Conservation (phyloP, 1,284 basidiomycete genomes). For the Austroboletus niveus region DNA sequence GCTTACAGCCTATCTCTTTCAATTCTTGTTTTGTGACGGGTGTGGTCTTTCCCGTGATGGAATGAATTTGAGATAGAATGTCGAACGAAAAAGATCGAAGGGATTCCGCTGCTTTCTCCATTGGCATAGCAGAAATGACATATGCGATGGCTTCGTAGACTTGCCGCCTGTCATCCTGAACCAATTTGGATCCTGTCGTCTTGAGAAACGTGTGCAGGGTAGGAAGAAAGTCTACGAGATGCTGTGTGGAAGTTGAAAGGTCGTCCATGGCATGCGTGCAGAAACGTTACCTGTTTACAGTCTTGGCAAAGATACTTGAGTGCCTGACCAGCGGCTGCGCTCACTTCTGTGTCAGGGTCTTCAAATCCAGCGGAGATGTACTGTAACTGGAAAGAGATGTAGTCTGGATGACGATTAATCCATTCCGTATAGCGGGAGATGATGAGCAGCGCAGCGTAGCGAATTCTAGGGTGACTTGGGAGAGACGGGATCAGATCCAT, state of each 20-base stretch:
- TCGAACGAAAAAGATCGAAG: slow-evolving; percentile 83
- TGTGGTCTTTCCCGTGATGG: slow-evolving; percentile 48
- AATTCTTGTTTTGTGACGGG: slow-evolving; percentile 63
- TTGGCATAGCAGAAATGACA: slow-evolving; percentile 91
- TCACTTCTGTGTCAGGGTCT: slow-evolving; percentile 76
- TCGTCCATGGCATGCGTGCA: neutral
- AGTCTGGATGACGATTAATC: slow-evolving; percentile 88
- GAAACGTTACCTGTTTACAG: slow-evolving; percentile 69
- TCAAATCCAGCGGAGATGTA: slow-evolving; percentile 95
- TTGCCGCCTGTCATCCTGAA: slow-evolving; percentile 86
- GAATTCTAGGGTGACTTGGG: slow-evolving; percentile 88
- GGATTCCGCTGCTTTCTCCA: slow-evolving; percentile 80
- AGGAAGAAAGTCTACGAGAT: slow-evolving; percentile 89
- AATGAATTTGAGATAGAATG: slow-evolving; percentile 70
- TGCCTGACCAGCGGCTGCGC: slow-evolving; percentile 93
- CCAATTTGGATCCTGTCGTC: slow-evolving; percentile 73
- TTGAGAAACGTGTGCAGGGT: slow-evolving; percentile 89
- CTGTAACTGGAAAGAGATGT: slow-evolving; percentile 83
- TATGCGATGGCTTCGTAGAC: slow-evolving; percentile 95
- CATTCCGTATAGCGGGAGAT: slow-evolving; percentile 97
- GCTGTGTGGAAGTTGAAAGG: slow-evolving; percentile 42
- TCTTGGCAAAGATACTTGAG: slow-evolving; percentile 98
- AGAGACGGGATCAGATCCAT: slow-evolving; percentile 93
- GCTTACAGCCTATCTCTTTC: slow-evolving; percentile 61
- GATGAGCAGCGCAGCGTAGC: slow-evolving; percentile 94